A percentile compares a stretch with the other conserved stretches of the same genome.
These are phyloP conservation scores for Cyclaneusma minus DNA, from an alignment of 2,329 filamentous ascomycete genomes.

Conservation along the genomic window DNA sequence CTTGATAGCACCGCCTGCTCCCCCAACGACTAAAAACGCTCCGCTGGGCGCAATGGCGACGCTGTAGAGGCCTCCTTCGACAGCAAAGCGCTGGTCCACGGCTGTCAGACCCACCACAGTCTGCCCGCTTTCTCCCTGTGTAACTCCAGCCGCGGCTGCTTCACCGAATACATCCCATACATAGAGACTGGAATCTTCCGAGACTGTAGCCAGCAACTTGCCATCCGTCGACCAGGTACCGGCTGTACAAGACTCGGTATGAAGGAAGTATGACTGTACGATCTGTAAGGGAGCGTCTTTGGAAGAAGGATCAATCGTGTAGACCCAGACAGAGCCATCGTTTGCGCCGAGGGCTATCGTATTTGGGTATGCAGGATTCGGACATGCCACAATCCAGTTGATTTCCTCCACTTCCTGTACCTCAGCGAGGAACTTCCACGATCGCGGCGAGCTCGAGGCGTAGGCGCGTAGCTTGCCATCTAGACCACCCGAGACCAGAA, in stretches of 20 bases:
- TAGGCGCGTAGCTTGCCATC: conserved; percentile 71
- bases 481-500: conserved; percentile 71
- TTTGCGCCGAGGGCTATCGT: conserved; percentile 74
- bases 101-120: conserved; percentile 63
- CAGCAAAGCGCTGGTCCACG: conserved; percentile 76
- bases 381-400: conserved; percentile 75
- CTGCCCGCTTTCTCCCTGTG: conserved; percentile 36
- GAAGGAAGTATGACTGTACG: conserved; percentile 82
- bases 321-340: conserved; percentile 92
- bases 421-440: conserved; percentile 56
- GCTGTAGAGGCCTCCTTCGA: conserved; percentile 83
- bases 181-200: conserved; percentile 76
- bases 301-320: conserved; percentile 55
- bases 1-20: conserved; percentile 73
- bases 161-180: conserved; percentile 55
- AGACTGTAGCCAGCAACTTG: conserved; percentile 70
- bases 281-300: conserved; percentile 53
- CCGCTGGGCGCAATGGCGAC: conserved; percentile 71
- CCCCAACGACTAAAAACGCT: conserved; percentile 69
- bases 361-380: conserved; percentile 56
- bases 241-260: conserved; percentile 74
- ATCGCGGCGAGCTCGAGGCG: conserved; percentile 33
- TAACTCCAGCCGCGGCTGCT: conserved; percentile 32
- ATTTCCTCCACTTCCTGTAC: conserved; percentile 87
- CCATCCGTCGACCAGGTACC: conserved; percentile 86